Base-by-base conservation (phyloP, 768 basidiomycete genomes). In the Amanita jacksonii region DNA sequence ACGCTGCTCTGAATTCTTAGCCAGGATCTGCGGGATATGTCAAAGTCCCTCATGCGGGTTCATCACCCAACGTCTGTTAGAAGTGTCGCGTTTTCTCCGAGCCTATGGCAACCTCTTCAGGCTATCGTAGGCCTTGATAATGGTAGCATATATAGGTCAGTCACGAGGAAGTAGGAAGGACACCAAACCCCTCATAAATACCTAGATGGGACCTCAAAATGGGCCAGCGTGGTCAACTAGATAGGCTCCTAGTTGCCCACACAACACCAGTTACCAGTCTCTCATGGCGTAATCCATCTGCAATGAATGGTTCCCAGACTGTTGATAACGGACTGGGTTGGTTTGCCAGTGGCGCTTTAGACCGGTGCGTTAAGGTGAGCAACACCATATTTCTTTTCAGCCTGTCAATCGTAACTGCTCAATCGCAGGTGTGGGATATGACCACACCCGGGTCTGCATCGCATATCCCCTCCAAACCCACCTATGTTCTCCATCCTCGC, bases 291-390 rank as follows among this genome's bases (percentile, higher is more conserved):
- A 62, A 52, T 33, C 39, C 50, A 16, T 41, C 38, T 8, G 27
- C 31, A n/a, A 38, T 16, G 5, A 43, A 20, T 7, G 25, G n/a
- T 30, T 20, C 46, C 3, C 64, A 69, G 25, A 43, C 52, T 28
- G 46, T 56, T 3, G 57, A 59, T 4, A 62, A 52, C 16, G 67
- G 69, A 5, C 59, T 71, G 20, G 84, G 85, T 1, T 91, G 86
- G 85, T 69, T 91, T 16, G 80, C 77, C 4, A 88, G 83, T 42
- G 85, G 80, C 9, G 83, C 86, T 0, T 63, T 90, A 23, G 88
- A 91, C 61, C 76, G 79, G 27, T 79, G 72, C 22, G 85, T 89
- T 39, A 88, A 89, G 66, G 85, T 79, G 36, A 27, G 59, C 52
- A 27, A 35, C 43, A 42, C 18, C 19, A 9, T 37, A 49, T 16